These are phyloP conservation scores for Tolypocladium inflatum DNA, from an alignment of 2,329 filamentous ascomycete genomes.

Conservation along the genomic window DNA sequence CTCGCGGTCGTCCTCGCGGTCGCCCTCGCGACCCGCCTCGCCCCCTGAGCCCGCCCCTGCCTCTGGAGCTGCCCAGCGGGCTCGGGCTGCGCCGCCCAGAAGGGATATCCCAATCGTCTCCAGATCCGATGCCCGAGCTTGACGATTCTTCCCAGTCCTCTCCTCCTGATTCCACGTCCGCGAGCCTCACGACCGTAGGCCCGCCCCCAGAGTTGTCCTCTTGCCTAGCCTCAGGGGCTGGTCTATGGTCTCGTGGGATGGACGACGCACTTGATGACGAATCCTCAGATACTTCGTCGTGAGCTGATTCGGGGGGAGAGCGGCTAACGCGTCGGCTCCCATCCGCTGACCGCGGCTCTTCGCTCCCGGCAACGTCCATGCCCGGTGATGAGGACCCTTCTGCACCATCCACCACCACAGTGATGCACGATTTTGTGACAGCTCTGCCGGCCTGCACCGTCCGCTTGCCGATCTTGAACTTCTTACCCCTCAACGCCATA, in stretches of 20 bases:
- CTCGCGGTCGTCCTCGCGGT: background rate
- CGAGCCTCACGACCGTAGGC: conserved; percentile 8
- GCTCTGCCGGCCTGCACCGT: conserved; percentile 10
- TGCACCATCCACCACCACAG: background rate
- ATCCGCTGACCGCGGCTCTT: background rate
- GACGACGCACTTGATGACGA: background rate
- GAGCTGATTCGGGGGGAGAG: background rate
- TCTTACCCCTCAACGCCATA: conserved; percentile 44
- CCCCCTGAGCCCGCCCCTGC: conserved; percentile 7
- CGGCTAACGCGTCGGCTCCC: background rate
- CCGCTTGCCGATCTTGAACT: conserved; percentile 38
- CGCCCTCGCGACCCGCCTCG: conserved; percentile 8
- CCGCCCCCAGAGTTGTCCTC: background rate
- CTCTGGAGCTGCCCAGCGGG: background rate
- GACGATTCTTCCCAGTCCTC: background rate
- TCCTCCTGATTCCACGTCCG: conserved; percentile 2
- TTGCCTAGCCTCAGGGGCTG: background rate
- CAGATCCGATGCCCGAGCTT: conserved; percentile 4
- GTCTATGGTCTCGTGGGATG: too few relatives aligned
- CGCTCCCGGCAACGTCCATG: background rate
- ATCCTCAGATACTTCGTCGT: background rate
- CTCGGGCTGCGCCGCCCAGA: conserved; percentile 1
- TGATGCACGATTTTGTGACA: background rate
- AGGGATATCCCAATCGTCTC: conserved; percentile 12
- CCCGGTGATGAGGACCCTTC: background rate